These are phyloP conservation scores for Lipomyces starkeyi DNA, from an alignment of 805 yeast species.

Conservation along the genomic window DNA sequence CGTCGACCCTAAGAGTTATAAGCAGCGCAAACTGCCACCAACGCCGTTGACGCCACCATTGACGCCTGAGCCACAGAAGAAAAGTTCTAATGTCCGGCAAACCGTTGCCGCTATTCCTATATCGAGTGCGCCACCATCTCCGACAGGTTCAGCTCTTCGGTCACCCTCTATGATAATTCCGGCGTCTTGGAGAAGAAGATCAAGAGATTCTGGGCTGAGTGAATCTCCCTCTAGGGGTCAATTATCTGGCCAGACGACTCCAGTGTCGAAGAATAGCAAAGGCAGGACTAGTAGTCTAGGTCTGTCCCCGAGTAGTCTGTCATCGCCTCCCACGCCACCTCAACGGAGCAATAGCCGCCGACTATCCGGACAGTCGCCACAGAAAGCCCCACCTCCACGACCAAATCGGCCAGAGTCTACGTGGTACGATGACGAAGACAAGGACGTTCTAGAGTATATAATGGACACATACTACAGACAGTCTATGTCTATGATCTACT, in stretches of 20 bases:
- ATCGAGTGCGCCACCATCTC: slow-evolving; percentile 1
- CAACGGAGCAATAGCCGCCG: neutral
- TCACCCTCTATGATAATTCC: slow-evolving; percentile 11
- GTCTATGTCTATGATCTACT: slow-evolving; percentile 16
- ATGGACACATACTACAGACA: slow-evolving; percentile 27
- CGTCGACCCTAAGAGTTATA: neutral
- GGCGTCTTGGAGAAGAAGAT: slow-evolving; percentile 5
- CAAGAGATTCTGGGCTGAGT: slow-evolving; percentile 1
- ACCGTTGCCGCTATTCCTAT: neutral
- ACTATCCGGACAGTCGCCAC: neutral
- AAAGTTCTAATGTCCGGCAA: neutral
- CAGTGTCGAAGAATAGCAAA: neutral
- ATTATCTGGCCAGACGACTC: neutral
- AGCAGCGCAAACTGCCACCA: neutral
- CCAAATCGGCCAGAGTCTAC: slow-evolving; percentile 28
- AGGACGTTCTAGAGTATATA: slow-evolving; percentile 21
- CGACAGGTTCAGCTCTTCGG: neutral
- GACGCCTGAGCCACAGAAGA: neutral
- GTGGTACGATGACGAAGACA: slow-evolving; percentile 23
- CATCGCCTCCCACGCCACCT: neutral
- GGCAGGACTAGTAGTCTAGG: neutral
- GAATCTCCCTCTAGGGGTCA: neutral
- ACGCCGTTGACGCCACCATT: neutral
- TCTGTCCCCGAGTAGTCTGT: neutral
- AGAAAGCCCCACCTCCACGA: slow-evolving; percentile 27